Conservation (phyloP, 495 filamentous ascomycete genomes). For the Elasticomyces elasticus region DNA sequence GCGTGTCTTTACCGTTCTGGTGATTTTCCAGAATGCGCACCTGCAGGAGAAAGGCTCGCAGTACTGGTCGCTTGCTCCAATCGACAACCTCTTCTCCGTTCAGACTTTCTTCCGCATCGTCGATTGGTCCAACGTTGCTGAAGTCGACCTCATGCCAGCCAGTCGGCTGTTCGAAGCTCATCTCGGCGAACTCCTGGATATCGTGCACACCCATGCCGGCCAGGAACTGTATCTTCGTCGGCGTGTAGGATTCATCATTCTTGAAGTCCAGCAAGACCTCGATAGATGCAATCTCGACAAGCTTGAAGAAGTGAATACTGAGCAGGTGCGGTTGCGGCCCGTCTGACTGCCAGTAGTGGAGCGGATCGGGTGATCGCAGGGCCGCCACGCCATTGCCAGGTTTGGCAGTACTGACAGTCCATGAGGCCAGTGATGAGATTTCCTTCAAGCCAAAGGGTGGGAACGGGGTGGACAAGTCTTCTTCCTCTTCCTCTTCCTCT, state of each 20-base stretch:
- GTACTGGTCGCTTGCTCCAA: constrained; percentile 38
- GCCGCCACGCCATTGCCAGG: constrained; percentile 82
- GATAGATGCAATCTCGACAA: constrained; percentile 73
- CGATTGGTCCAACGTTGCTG: constrained; percentile 48
- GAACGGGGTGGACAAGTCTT: too few relatives aligned
- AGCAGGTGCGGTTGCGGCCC: constrained; percentile 92
- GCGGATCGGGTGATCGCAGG: constrained; percentile 66
- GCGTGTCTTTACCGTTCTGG: constrained; percentile 98
- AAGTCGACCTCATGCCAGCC: constrained; percentile 86
- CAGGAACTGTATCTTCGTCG: constrained; percentile 75
- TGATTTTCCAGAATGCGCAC: constrained; percentile 88
- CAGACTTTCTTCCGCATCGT: constrained; percentile 30
- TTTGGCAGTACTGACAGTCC: constrained; percentile 84
- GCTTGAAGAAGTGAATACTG: constrained; percentile 88
- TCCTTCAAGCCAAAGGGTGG: constrained; percentile 38
- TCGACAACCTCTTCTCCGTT: constrained; percentile 17
- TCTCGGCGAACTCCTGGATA: constrained; percentile 67
- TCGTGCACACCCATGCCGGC: constrained; percentile 84
- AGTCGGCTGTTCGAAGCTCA: constrained; percentile 67
- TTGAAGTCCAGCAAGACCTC: constrained; percentile 85
- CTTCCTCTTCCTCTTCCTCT: neutral
- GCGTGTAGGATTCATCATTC: constrained; percentile 92
- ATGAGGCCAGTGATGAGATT: constrained; percentile 88
- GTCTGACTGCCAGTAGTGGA: constrained; percentile 93
- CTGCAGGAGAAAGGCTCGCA: constrained; percentile 78